These are phyloP conservation scores for Lepidopterella palustris DNA, from an alignment of 495 filamentous ascomycete species.

Conservation along the genomic window DNA sequence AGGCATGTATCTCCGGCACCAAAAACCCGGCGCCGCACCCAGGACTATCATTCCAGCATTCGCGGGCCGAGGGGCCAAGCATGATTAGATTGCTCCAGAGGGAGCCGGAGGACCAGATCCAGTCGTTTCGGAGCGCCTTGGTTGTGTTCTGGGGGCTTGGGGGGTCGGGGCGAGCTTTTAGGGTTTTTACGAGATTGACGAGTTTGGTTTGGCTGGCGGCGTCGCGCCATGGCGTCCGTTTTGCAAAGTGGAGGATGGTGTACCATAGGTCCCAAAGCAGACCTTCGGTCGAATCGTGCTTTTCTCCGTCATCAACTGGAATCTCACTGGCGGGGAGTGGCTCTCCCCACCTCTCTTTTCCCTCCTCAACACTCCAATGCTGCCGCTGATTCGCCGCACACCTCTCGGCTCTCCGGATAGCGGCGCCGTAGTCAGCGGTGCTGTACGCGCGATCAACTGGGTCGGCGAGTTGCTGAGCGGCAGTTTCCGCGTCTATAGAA, in stretches of 20 bases:
- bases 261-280: slow-evolving; percentile 6
- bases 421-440: background rate
- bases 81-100: slow-evolving; percentile 5
- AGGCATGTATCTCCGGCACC: slow-evolving; percentile 19
- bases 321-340: background rate
- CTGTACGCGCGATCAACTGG: background rate
- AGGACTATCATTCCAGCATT: slow-evolving; percentile 7
- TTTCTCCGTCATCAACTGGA: background rate
- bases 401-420: background rate
- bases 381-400: background rate
- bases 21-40: slow-evolving; percentile 9
- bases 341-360: background rate
- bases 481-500: background rate
- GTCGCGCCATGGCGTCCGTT: slow-evolving; percentile 3
- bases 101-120: background rate
- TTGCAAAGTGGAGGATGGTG: slow-evolving; percentile 5
- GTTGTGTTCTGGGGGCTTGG: background rate
- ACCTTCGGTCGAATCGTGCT: background rate
- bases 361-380: background rate
- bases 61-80: background rate
- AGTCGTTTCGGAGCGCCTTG: background rate
- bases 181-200: background rate
- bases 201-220: background rate
- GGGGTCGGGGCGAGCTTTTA: slow-evolving; percentile 1
- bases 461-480: background rate